Base-by-base conservation (phyloP, 1,284 basidiomycete genomes). In the Athelia sp. region DNA sequence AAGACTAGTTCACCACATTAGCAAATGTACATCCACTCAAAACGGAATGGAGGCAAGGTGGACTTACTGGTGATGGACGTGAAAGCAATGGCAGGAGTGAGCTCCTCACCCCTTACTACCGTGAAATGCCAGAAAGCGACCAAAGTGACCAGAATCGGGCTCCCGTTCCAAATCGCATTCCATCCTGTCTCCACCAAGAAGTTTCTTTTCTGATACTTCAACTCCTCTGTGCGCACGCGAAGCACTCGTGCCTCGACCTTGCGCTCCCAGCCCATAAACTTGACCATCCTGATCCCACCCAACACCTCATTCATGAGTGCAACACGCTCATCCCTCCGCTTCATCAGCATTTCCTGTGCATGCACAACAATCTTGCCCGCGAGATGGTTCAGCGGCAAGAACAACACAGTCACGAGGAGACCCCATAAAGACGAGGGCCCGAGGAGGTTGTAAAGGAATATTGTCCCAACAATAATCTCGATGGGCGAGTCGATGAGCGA, bases 191-290 rank as follows among this genome's bases (percentile, higher is more conserved):
- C 93, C 45, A 96, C 89, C 42, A 80, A 78, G 64, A 92, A 96
- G 67, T 92, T 95, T 49, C 90, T 67, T 54, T 82, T 84, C 64
- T 93, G 90, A 66, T 84, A 93, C 57, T 82, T 83, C 13, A 96
- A 73, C 64, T 96, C 92, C 56, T 82, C 84, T 45, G 79, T 81
- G 21, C 93, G 80, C 52, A 95, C 75, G 47, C 78, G 81, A 49
- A 89, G 65, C 8, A 96, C 84, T 8, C 79, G 76, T 26, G 75
- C 73, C 67, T 92, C 92, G 59, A 96, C 96, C 58, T 84, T 90
- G 18, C 90, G 81, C 67, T 97, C 94, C 93, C 93, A 95, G 10
- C 90, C 91, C 90, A 95, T 94, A 66, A 94, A 94, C 82, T 40
- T 97, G 58, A 96, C 80, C 90, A 96, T 95, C n/a, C 92, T 78